Base-by-base conservation (phyloP, 2,329 filamentous ascomycete genomes). In the Paraphaeosphaeria minitans region DNA sequence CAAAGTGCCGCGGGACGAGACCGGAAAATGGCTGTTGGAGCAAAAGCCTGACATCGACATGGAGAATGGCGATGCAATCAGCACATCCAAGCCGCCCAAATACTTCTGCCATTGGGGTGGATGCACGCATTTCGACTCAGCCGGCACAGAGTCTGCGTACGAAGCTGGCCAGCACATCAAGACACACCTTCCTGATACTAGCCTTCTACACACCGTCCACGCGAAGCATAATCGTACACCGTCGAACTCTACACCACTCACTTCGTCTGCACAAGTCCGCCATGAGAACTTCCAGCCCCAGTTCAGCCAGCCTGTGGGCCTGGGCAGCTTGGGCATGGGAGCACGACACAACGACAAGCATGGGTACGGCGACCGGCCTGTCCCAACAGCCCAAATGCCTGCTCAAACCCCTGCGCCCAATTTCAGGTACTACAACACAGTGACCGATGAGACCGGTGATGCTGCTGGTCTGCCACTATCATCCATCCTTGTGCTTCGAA, bases 391-490 rank as follows among this genome's bases (percentile, higher is more conserved):
- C 13, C 56, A 56, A 24, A 52, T 39, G 22, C 56, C 65, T 31
- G 52, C 64, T 29, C 56, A 62, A 31, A 64, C 68, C 39, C 64
- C 67, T 19, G 53, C 62, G 3, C 72, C 68, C 22, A 67, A 76
- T 45, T 71, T 75, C 62, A 68, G 73, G 37, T 80, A 77, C 64
- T 76, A 78, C 64, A 80, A 81, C 52, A 82, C 82, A n/a, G 73
- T 77, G 0, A 75, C 77, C 14, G 82, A 84, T 61, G 82, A 84
- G 64, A 71, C 73, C 4, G 65, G 66, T 55, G 81, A 92, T 69
- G 88, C 91, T 2, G 89, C 89, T 0, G 91, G 91, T 5, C 88
- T 94, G 37, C 90, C 91, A n/a, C 82, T 94, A 7, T 91, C 89
- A 55, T 89, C 90, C 2, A 88, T 90, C 14, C 81, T 94, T 29